These are phyloP conservation scores for Neohortaea acidophila DNA, from an alignment of 495 filamentous ascomycete genomes.

Conservation along the genomic window DNA sequence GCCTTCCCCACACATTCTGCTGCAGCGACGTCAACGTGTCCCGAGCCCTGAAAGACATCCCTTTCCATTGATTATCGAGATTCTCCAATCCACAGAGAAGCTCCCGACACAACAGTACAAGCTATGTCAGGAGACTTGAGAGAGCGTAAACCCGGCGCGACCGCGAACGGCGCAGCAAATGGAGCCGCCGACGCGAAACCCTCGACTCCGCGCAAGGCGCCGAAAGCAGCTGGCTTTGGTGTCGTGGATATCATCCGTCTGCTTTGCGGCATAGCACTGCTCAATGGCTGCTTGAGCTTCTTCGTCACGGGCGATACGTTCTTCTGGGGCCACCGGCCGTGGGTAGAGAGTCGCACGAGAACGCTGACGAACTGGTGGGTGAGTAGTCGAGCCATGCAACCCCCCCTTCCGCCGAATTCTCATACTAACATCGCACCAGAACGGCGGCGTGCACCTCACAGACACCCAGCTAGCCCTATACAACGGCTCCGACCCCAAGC, in stretches of 20 bases:
- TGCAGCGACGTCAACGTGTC: no score
- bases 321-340: conserved; percentile 54
- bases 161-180: neutral
- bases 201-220: neutral
- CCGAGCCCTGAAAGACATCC: no score
- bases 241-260: conserved; percentile 63
- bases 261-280: conserved; percentile 50
- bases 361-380: conserved; percentile 22
- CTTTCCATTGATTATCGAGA: no score
- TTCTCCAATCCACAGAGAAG: no score
- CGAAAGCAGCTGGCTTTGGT: conserved; percentile 12
- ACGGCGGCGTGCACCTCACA: conserved; percentile 43
- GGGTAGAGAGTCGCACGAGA: conserved; percentile 42
- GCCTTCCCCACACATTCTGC: no score
- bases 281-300: conserved; percentile 59
- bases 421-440: conserved; percentile 17
- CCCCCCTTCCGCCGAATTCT: conserved; percentile 2
- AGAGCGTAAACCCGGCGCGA: neutral
- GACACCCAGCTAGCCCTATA: conserved; percentile 54
- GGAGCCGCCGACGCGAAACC: neutral
- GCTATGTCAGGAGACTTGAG: conserved; percentile 2
- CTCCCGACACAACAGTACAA: no score
- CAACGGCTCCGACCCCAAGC: conserved; percentile 57
- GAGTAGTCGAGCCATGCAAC: conserved; percentile 11
- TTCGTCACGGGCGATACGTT: conserved; percentile 58